Percentiles rank a stretch among this genome's conserved stretches.
These are phyloP conservation scores for Aechmea fasciata DNA, from an alignment of 176 grass and related monocot species.

Conservation along the genomic window DNA sequence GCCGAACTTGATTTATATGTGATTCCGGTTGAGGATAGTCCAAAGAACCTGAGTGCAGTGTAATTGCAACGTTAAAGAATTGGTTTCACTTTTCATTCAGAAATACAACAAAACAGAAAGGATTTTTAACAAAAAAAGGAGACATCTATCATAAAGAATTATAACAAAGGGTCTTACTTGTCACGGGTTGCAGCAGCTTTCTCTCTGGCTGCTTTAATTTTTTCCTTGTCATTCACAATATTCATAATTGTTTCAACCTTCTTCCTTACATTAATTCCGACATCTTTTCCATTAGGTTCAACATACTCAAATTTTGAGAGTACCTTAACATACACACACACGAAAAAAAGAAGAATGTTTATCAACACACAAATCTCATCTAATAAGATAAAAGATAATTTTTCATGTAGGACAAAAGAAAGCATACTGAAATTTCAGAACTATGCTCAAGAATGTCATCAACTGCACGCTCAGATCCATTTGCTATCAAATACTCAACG, in stretches of 20 bases:
- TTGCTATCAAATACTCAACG: constrained; percentile 94
- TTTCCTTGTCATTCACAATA: constrained; percentile 83
- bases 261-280: constrained; percentile 95
- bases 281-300: constrained; percentile 93
- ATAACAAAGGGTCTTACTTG: constrained; percentile 46
- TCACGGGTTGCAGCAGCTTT: constrained; percentile 81
- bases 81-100: neutral
- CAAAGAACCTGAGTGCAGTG: constrained; percentile 63
- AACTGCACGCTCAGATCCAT: constrained; percentile 90
- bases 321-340: constrained; percentile 33
- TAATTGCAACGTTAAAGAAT: constrained; percentile 21
- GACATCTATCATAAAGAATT: constrained; percentile 8
- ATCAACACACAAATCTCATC: constrained; percentile 7
- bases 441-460: constrained; percentile 88
- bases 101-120: constrained; percentile 7
- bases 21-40: constrained; percentile 81
- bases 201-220: constrained; percentile 83
- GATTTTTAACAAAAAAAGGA: neutral
- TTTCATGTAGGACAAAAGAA: constrained; percentile 9
- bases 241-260: constrained; percentile 83
- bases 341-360: constrained; percentile 25
- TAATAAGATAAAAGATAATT: constrained; percentile 4
- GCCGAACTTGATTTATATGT: constrained; percentile 75
- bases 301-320: constrained; percentile 93
- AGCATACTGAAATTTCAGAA: constrained; percentile 77